Evolutionary conservation across 305 asterid genomes (phyloP), one percentile per base, ranked within the genome.

Genomic region (Solanum chacoense): DNA sequence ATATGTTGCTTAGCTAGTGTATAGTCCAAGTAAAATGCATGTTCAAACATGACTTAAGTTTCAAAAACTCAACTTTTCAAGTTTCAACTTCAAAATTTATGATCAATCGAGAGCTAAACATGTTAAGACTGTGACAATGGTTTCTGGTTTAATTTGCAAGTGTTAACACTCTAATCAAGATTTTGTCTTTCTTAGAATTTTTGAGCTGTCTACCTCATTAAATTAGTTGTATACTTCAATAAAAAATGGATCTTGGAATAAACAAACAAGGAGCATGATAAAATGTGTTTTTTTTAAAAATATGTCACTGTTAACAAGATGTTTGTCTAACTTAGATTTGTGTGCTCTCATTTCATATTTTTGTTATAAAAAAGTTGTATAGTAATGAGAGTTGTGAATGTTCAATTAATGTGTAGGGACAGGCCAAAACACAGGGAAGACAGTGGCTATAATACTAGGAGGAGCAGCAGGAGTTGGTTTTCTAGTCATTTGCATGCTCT

Each of bases 401-500:
- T 79, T 42, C 88, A 92, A 91, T 84, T 84, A 79, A 90, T 91
- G 80, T 92, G 84, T 89, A 94, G 97, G 98, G 84, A 84, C 96
- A 89, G 94, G 96, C 88, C 94, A 94, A 89, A 94, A 90, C 90
- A 94, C 96, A 72, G 98, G 97, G 75, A 96, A 96, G 88, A 96
- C 99, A 0, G 95, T 95, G 92, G 99, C 99, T 55, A 95, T 96
- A 75, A 95, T 96, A 90, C 71, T 95, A 87, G 99, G 99, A 94
- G 99, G 98, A 90, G 99, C 98, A 84, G 98, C 98, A 31, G 97
- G 97, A 55, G 98, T 96, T 85, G 98, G 95, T 38, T 94, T 96
- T 92, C 88, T 96, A 91, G 94, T 95, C 88, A 95, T 95, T 92
- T 94, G 89, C 90, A 77, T 94, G 93, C 95, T 96, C 85, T 95